Percentiles rank a stretch among this genome's conserved stretches.
Conservation (phyloP, 73 alveolate species). For the Tetrahymena elliotti region DNA sequence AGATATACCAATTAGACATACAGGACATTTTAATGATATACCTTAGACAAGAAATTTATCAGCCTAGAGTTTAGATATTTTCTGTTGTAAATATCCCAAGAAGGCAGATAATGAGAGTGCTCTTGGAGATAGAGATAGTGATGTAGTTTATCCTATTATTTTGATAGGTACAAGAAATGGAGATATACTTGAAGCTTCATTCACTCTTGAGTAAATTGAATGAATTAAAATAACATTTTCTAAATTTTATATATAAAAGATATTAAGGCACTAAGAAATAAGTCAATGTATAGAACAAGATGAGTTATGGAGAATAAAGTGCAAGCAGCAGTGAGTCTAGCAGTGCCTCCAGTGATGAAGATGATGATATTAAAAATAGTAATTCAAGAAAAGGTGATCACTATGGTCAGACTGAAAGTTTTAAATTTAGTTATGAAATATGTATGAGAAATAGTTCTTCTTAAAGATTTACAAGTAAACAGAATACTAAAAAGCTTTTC, state of each 20-base stretch:
- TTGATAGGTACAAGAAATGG: constrained; percentile 41
- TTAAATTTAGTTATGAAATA: constrained; percentile 24
- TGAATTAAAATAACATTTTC: background rate
- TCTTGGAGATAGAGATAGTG: constrained; percentile 4
- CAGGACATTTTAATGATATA: constrained; percentile 27
- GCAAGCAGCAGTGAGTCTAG: constrained; percentile 11
- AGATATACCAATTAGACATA: constrained; percentile 28
- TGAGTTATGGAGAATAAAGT: constrained; percentile 3
- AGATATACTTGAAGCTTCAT: constrained; percentile 32
- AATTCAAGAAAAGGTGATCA: constrained; percentile 3
- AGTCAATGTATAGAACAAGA: background rate
- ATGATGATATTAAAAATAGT: background rate
- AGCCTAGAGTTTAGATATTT: constrained; percentile 28
- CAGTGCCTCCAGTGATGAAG: constrained; percentile 27
- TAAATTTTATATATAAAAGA: background rate
- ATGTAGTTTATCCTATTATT: constrained; percentile 35
- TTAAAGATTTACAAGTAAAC: constrained; percentile 9
- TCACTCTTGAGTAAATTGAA: constrained; percentile 3
- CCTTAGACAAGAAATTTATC: constrained; percentile 23
- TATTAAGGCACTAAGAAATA: background rate
- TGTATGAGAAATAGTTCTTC: constrained; percentile 27
- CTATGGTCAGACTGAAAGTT: constrained; percentile 29
- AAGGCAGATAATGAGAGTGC: constrained; percentile 23
- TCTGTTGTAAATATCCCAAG: constrained; percentile 31
- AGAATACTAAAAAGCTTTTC: constrained; percentile 49